Conservation (phyloP, 1,284 basidiomycete species). For the Pholiota adiposa region DNA sequence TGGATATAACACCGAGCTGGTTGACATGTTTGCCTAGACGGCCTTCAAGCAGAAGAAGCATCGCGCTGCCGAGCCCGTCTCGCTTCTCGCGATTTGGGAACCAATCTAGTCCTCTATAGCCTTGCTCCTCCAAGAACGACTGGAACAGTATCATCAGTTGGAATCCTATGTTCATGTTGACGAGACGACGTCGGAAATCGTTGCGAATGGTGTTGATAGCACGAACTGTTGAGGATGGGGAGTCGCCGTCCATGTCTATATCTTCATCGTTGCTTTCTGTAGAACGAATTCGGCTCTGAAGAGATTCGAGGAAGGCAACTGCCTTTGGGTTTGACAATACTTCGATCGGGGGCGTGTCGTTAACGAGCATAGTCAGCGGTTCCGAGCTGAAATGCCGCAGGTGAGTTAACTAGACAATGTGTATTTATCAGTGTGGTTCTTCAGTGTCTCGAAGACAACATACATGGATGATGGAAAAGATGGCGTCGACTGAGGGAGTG, state of each 20-base stretch:
- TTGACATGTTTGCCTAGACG: constrained; percentile 45
- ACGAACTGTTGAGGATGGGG: constrained; percentile 32
- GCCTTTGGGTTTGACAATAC: constrained; percentile 32
- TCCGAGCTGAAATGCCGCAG: constrained; percentile 69
- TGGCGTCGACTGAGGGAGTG: constrained; percentile 56
- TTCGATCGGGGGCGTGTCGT: constrained; percentile 31
- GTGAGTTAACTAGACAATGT: constrained; percentile 51
- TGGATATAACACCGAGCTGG: constrained; percentile 47
- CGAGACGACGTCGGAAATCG: constrained; percentile 37
- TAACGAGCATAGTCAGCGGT: constrained; percentile 52
- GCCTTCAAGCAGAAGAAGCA: constrained; percentile 42
- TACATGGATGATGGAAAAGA: constrained; percentile 66
- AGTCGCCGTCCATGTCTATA: constrained; percentile 22
- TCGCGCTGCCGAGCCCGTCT: constrained; percentile 27
- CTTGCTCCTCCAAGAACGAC: constrained; percentile 43
- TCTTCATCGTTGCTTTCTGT: constrained; percentile 12
- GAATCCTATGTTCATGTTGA: constrained; percentile 48
- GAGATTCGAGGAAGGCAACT: constrained; percentile 42
- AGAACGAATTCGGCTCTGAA: constrained; percentile 39
- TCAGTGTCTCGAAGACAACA: neutral
- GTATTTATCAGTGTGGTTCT: neutral
- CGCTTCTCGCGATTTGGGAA: constrained; percentile 15
- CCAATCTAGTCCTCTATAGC: constrained; percentile 41
- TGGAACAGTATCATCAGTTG: constrained; percentile 48
- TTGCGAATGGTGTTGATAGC: constrained; percentile 42